Evolutionary conservation across 2,329 filamentous ascomycete species (phyloP).

Genomic region (Apiospora sp.): DNA sequence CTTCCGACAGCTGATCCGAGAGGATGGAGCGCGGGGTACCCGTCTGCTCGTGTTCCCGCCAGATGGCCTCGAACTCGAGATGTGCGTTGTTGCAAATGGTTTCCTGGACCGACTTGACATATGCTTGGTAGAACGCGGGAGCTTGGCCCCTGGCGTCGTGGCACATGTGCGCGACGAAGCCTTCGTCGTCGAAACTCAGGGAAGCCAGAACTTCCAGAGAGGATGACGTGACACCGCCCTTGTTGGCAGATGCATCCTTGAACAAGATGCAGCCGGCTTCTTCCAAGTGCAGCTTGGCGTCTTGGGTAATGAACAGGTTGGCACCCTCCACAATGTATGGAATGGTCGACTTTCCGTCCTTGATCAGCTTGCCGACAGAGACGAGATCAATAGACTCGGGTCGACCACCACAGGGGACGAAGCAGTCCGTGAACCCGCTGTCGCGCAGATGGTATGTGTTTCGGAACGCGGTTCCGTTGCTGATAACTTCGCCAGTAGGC

Average conservation of each 20-base stretch:
- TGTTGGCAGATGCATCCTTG: constrained; percentile 99
- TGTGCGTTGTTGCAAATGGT: constrained; percentile 91
- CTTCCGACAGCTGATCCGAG: constrained; percentile 87
- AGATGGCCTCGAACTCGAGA: constrained; percentile 97
- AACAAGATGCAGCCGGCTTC: constrained; percentile 93
- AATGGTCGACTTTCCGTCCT: constrained; percentile 84
- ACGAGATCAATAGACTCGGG: constrained; percentile 96
- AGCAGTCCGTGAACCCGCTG: constrained; percentile 79
- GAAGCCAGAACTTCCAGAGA: constrained; percentile 96
- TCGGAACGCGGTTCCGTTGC: constrained; percentile 94
- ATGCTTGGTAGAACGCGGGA: constrained; percentile 90
- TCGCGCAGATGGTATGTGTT: constrained; percentile 95
- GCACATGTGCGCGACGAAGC: constrained; percentile 95
- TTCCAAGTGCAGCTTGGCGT: constrained; percentile 94
- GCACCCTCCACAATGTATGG: constrained; percentile 98
- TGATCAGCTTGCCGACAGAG: constrained; percentile 83
- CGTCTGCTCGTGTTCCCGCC: constrained; percentile 89
- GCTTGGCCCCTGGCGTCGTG: constrained; percentile 74
- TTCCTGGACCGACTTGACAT: constrained; percentile 90
- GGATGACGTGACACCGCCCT: constrained; percentile 96
- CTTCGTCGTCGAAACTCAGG: constrained; percentile 88
- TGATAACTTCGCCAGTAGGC: constrained; percentile 83
- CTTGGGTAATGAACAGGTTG: constrained; percentile 98
- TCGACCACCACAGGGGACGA: constrained; percentile 95
- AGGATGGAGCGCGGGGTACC: constrained; percentile 83